A percentile compares a stretch with the other conserved stretches of the same genome.
These are phyloP conservation scores for Leccinum sublutescens DNA, from an alignment of 768 basidiomycete genomes.

Conservation along the genomic window DNA sequence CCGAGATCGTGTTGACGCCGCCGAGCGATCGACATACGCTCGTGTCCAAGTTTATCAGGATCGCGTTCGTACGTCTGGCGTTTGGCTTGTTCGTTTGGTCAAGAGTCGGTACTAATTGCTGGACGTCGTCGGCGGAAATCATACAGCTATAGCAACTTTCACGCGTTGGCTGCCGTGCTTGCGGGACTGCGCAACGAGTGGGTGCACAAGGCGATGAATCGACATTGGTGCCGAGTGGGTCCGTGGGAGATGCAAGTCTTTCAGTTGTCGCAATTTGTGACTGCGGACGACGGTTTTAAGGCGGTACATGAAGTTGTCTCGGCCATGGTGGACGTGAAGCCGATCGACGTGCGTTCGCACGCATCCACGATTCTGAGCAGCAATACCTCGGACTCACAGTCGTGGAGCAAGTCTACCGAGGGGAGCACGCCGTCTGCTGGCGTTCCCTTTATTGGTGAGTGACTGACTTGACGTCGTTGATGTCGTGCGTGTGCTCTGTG, in stretches of 20 bases:
- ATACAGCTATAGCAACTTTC: constrained; percentile 74
- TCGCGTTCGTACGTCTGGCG: too few species aligned
- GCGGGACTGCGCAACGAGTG: constrained; percentile 69
- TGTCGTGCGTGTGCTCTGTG: too few species aligned
- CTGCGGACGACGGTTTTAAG: constrained; percentile 66
- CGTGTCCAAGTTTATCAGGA: too few species aligned
- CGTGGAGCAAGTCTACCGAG: constrained; percentile 39
- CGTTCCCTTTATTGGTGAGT: constrained; percentile 80
- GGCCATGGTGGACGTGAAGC: constrained; percentile 63
- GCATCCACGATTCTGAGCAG: constrained; percentile 53
- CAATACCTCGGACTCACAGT: constrained; percentile 39
- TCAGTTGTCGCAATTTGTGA: constrained; percentile 63
- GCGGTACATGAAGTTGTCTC: constrained; percentile 67
- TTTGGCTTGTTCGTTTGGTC: too few species aligned
- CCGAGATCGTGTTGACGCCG: constrained; percentile 60
- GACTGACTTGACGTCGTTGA: not conserved
- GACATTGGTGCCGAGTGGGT: constrained; percentile 62
- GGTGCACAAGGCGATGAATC: constrained; percentile 60
- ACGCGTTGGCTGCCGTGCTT: constrained; percentile 76
- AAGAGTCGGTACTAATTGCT: not conserved
- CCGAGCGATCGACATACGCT: too few species aligned
- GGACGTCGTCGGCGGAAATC: constrained; percentile 56
- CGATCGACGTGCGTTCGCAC: constrained; percentile 52
- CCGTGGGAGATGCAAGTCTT: constrained; percentile 72
- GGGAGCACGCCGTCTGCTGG: constrained; percentile 54